Percentiles rank a stretch among this genome's conserved stretches.
Evolutionary conservation across 495 filamentous ascomycete species (phyloP).

Genomic region (Gamarada debralockiae): DNA sequence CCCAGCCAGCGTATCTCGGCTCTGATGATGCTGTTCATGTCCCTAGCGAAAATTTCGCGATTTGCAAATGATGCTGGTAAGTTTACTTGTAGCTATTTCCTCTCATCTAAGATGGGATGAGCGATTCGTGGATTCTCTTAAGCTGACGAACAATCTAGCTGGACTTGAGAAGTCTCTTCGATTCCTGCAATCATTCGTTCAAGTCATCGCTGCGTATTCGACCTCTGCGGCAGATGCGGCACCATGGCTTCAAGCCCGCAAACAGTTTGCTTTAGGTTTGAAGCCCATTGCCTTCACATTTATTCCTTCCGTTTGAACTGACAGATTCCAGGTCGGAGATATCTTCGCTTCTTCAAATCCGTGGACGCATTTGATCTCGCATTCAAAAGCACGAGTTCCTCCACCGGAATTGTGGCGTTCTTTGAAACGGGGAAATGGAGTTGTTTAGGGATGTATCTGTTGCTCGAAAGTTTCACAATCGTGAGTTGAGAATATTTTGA

Average conservation of each 20-base stretch:
- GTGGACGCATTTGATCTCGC: constrained; percentile 47
- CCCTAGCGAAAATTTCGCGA: too few relatives aligned
- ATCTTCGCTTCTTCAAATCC: constrained; percentile 58
- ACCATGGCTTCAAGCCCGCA: background rate
- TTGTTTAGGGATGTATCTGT: constrained; percentile 43
- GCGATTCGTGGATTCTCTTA: too few relatives aligned
- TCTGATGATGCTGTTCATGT: too few relatives aligned
- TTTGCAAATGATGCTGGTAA: too few relatives aligned
- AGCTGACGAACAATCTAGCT: too few relatives aligned
- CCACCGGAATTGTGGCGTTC: constrained; percentile 1
- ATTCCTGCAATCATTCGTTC: constrained; percentile 49
- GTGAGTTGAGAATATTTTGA: constrained; percentile 8
- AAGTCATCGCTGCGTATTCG: constrained; percentile 40
- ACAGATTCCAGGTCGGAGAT: constrained; percentile 33
- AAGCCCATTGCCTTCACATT: too few relatives aligned
- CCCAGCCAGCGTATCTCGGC: too few relatives aligned
- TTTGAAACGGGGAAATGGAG: constrained; percentile 31
- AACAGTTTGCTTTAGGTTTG: background rate
- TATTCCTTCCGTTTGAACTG: too few relatives aligned
- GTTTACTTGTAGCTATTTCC: too few relatives aligned
- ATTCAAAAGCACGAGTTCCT: background rate
- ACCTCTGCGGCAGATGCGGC: constrained; percentile 18
- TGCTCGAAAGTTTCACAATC: constrained; percentile 38
- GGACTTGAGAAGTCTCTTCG: constrained; percentile 61
- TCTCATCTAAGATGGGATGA: too few relatives aligned